Evolutionary conservation across 2,329 filamentous ascomycete species (phyloP).

Genomic region (Boeremia exigua): DNA sequence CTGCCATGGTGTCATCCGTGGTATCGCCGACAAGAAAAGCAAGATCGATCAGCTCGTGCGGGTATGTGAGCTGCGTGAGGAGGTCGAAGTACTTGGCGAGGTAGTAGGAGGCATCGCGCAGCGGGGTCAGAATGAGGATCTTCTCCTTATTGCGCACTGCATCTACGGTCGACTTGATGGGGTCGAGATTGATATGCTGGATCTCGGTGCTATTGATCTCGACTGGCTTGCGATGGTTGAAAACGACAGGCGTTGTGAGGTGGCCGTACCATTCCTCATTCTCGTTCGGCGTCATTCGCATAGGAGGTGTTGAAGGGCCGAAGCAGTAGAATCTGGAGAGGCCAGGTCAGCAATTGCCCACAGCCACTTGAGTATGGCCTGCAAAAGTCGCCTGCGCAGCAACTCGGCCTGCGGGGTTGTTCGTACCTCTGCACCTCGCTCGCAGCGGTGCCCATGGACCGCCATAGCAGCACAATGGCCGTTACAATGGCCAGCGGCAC

Average conservation of each 20-base stretch:
- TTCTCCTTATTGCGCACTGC: conserved; percentile 82
- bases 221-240: conserved; percentile 91
- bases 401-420: neutral
- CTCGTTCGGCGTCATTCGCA: conserved; percentile 93
- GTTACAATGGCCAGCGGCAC: conserved; percentile 73
- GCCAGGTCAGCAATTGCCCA: conserved; percentile 27
- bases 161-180: conserved; percentile 78
- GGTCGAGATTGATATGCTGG: conserved; percentile 81
- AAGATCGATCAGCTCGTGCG: conserved; percentile 92
- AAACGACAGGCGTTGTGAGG: conserved; percentile 89
- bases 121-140: conserved; percentile 87
- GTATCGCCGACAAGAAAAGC: conserved; percentile 94
- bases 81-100: conserved; percentile 93
- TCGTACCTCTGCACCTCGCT: conserved; percentile 89
- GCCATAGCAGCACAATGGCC: conserved; percentile 83
- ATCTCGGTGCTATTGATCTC: conserved; percentile 84
- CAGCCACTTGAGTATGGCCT: neutral
- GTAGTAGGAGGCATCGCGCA: conserved; percentile 85
- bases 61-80: conserved; percentile 86
- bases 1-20: conserved; percentile 87
- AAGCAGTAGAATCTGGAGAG: conserved; percentile 88
- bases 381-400: conserved; percentile 1
- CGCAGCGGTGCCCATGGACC: conserved; percentile 78
- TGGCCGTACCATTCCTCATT: conserved; percentile 88
- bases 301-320: conserved; percentile 92